Base-by-base conservation (phyloP, 306 rosid species). In the Lagenaria siceraria region DNA sequence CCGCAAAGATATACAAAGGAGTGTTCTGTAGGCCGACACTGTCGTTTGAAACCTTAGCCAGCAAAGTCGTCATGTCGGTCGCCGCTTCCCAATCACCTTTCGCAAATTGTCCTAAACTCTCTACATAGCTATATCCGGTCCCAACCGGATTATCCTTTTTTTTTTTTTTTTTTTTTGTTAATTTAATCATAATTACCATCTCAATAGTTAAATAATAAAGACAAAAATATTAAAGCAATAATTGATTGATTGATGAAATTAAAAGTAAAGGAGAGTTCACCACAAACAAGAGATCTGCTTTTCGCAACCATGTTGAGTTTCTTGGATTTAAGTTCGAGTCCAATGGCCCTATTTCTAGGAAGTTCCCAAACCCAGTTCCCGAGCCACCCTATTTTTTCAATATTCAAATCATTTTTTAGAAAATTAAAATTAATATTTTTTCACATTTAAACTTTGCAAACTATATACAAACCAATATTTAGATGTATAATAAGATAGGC, bases 61-160 rank as follows among this genome's bases (percentile, higher is more conserved):
- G 65, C 83, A 92, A 84, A 62, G 87, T 86, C 21, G 93, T 92
- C 84, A 90, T 80, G 70, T 95, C 97, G 63, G 76, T 43, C 9
- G 91, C 99, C 22, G 97, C 99, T 42, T 92, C 99, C 27, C 25
- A 79, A 81, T 95, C 99, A 22, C 83, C 87, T 87, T 86, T 95
- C 53, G 84, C 98, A 59, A 84, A 82, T 52, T 87, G 83, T 0
- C 82, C 52, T 0, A 9, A n/a, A 5, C 89, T 90, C 60, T 95
- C 97, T 81, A 90, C 98, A 77, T 75, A 92, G 84, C 97, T 95
- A 64, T 82, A 95, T 61, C 99, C 99, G 3, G 92, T 86, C 66
- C 99, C 99, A 35, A 95, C 99, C 60, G 97, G 99, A 79, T 87
- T 92, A 51, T 95, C 99, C 99, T 95, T 14, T 71, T 71, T 42